These are phyloP conservation scores for Daldinia concentrica DNA, from an alignment of 495 filamentous ascomycete genomes.

Conservation along the genomic window DNA sequence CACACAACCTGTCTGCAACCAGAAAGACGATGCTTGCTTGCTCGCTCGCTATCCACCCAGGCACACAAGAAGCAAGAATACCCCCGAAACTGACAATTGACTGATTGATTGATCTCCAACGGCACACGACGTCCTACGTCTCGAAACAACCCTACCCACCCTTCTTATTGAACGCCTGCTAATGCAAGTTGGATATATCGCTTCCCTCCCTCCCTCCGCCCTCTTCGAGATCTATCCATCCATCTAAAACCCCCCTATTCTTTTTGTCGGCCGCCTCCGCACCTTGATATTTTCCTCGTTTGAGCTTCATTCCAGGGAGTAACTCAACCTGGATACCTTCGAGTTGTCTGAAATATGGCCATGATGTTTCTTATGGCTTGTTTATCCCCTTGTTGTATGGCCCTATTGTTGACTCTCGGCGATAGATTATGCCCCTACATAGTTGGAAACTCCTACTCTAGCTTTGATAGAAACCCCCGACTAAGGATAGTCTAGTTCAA, in stretches of 20 bases:
- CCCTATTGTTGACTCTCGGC: background rate
- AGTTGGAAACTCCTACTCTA: background rate
- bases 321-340: background rate
- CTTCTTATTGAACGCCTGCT: slow-evolving; percentile 34
- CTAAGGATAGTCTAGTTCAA: slow-evolving; percentile 60
- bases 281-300: background rate
- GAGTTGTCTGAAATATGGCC: background rate
- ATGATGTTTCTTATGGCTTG: background rate
- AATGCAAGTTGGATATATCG: slow-evolving; percentile 44
- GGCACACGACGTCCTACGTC: background rate
- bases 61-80: background rate
- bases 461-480: background rate
- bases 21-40: slow-evolving; percentile 8
- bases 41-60: slow-evolving; percentile 3
- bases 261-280: background rate
- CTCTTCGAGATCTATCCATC: slow-evolving; percentile 32
- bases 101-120: background rate
- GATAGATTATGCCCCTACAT: background rate
- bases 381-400: background rate
- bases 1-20: slow-evolving; percentile 21
- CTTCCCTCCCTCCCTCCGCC: slow-evolving; percentile 2
- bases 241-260: slow-evolving; percentile 6
- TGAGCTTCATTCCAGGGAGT: background rate
- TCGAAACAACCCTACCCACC: slow-evolving; percentile 1
- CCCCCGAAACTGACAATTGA: background rate